phyloP scores from a whole-genome alignment of 73 alveolate genomes.

The Paramecium biaurelia region DNA sequence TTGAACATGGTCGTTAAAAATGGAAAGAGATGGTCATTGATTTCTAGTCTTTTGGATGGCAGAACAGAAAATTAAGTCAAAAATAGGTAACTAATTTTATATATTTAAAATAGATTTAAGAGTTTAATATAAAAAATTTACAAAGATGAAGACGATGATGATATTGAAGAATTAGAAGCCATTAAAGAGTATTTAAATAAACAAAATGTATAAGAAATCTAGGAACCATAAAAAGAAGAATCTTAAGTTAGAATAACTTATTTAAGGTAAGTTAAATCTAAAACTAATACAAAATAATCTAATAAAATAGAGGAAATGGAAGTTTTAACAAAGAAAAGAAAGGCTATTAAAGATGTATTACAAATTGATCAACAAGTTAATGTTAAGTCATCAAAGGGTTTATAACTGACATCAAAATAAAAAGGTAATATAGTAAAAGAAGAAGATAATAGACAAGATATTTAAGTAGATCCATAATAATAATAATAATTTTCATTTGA shows the following conservation, averaged over 20 bases:
- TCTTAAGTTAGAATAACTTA: no score
- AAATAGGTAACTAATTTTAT: conserved; percentile 69
- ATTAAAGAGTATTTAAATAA: conserved; percentile 1
- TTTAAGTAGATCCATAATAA: neutral
- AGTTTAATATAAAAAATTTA: conserved; percentile 28
- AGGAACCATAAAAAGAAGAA: conserved; percentile 1
- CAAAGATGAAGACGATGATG: conserved; percentile 52
- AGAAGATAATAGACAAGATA: neutral
- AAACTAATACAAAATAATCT: neutral
- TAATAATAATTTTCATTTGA: neutral
- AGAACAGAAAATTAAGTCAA: conserved; percentile 91
- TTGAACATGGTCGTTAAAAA: conserved; percentile 75
- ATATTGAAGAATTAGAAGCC: conserved; percentile 43
- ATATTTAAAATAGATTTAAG: neutral
- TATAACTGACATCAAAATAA: neutral
- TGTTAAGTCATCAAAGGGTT: neutral
- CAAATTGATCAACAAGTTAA: neutral
- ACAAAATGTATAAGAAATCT: neutral
- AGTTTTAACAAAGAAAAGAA: neutral
- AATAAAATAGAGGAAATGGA: neutral
- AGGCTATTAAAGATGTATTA: neutral
- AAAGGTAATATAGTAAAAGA: neutral
- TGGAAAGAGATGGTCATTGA: conserved; percentile 92
- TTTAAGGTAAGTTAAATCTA: neutral
- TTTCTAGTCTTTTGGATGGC: conserved; percentile 77